A percentile compares a stretch with the other conserved stretches of the same genome.
Evolutionary conservation across 2,329 filamentous ascomycete genomes (phyloP).

Genomic region (Malbranchea zuffiana): DNA sequence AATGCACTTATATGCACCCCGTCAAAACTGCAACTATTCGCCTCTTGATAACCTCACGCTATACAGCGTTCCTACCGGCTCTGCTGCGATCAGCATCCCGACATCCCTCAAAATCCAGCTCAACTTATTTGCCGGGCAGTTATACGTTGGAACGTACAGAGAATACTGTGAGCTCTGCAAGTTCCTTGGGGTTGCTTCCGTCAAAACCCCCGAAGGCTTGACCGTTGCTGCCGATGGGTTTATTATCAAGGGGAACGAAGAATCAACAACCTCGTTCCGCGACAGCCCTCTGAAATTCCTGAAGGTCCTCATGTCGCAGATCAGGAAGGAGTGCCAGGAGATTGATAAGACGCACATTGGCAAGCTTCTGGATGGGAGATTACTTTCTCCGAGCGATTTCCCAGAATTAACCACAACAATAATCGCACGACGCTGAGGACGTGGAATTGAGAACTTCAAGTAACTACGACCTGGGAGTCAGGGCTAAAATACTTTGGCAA

Average conservation of each 20-base stretch:
- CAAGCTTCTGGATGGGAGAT: constrained; percentile 28
- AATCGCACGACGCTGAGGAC: too few relatives aligned
- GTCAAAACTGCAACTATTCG: constrained; percentile 36
- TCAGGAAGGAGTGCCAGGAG: constrained; percentile 30
- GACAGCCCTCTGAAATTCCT: constrained; percentile 36
- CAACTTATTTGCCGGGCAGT: constrained; percentile 53
- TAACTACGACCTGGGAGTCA: too few relatives aligned
- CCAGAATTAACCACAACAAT: too few relatives aligned
- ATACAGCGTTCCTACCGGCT: constrained; percentile 14
- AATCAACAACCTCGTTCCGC: too few relatives aligned
- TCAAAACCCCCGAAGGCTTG: constrained; percentile 16
- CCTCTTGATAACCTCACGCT: constrained; percentile 19
- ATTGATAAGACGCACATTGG: constrained; percentile 39
- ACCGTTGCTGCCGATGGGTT: constrained; percentile 22
- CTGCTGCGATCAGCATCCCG: constrained; percentile 14
- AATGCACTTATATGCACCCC: constrained; percentile 43
- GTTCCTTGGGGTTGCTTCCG: constrained; percentile 17
- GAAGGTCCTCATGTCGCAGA: constrained; percentile 24
- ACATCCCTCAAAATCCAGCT: constrained; percentile 21
- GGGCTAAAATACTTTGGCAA: too few relatives aligned
- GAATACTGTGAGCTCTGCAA: constrained; percentile 38
- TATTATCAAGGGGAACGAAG: constrained; percentile 12
- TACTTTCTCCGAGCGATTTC: constrained; percentile 27
- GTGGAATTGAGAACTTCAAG: too few relatives aligned
- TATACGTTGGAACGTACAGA: constrained; percentile 45